Conservation (phyloP, 768 basidiomycete genomes). For the Dacryopinax spathularia region DNA sequence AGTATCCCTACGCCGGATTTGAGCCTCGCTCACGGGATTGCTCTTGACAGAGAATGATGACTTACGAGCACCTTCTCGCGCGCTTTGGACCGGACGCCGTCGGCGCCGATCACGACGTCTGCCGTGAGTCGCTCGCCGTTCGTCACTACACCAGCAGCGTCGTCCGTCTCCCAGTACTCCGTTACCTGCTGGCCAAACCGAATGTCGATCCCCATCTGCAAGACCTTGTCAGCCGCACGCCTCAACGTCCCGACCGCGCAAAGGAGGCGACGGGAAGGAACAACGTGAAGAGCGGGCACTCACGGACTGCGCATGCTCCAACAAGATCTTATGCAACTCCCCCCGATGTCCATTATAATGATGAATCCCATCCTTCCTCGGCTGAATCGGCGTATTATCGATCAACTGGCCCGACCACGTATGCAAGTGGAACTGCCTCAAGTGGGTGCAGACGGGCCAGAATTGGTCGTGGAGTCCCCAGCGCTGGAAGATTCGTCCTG, state of each 20-base stretch:
- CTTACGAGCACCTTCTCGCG: conserved; percentile 11
- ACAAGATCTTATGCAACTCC: conserved; percentile 17
- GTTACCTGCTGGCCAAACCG: background rate
- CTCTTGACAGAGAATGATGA: no score
- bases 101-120: conserved; percentile 3
- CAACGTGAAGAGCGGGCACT: no score
- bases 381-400: conserved; percentile 12
- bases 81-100: conserved; percentile 9
- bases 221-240: no score
- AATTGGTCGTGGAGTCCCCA: conserved; percentile 16
- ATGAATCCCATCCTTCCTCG: conserved; percentile 12
- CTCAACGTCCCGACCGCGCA: conserved; percentile 6
- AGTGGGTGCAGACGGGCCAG: background rate
- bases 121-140: background rate
- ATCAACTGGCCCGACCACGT: conserved; percentile 13
- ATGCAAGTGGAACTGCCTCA: background rate
- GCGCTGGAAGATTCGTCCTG: conserved; percentile 17
- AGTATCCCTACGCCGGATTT: no score
- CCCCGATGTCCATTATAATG: conserved; percentile 21
- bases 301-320: conserved; percentile 16
- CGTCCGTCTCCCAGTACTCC: conserved; percentile 1
- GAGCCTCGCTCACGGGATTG: no score
- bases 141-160: background rate
- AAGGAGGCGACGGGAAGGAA: no score
- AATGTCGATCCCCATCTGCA: conserved; percentile 3